Evolutionary conservation across 78 protist species (phyloP).

Genomic region (Dictyostelium capitatum): DNA sequence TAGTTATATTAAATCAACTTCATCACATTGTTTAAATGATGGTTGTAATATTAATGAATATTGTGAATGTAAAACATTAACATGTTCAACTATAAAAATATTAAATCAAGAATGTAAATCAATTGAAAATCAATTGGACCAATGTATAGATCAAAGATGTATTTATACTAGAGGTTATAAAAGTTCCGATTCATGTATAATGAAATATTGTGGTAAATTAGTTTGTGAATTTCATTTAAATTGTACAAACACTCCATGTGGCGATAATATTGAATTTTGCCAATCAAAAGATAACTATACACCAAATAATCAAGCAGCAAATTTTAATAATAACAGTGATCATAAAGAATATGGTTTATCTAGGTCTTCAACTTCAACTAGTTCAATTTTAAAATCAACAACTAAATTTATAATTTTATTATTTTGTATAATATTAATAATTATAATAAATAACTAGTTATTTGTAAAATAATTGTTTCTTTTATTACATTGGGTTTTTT

Average conservation of each 20-base stretch:
- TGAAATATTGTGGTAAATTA: slow-evolving; percentile 1
- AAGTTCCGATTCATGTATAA: background rate
- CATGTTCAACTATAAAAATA: background rate
- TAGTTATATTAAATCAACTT: background rate
- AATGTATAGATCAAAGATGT: background rate
- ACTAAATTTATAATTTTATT: too few relatives aligned
- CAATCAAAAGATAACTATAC: background rate
- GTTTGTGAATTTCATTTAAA: background rate
- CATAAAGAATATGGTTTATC: too few relatives aligned
- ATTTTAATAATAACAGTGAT: too few relatives aligned
- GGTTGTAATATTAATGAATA: background rate
- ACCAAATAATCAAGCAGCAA: background rate
- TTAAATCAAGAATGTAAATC: background rate
- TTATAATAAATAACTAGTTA: too few relatives aligned
- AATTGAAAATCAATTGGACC: background rate
- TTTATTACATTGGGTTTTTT: too few relatives aligned
- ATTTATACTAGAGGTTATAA: background rate
- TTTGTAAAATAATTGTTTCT: too few relatives aligned
- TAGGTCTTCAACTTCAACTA: too few relatives aligned
- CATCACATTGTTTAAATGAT: background rate
- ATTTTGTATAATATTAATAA: too few relatives aligned
- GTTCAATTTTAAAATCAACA: too few relatives aligned
- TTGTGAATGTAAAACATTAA: background rate
- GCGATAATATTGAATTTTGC: background rate
- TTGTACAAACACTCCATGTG: slow-evolving; percentile 7